phyloP scores from a whole-genome alignment of 768 basidiomycete genomes.

The Rhodotorula toruloides region DNA sequence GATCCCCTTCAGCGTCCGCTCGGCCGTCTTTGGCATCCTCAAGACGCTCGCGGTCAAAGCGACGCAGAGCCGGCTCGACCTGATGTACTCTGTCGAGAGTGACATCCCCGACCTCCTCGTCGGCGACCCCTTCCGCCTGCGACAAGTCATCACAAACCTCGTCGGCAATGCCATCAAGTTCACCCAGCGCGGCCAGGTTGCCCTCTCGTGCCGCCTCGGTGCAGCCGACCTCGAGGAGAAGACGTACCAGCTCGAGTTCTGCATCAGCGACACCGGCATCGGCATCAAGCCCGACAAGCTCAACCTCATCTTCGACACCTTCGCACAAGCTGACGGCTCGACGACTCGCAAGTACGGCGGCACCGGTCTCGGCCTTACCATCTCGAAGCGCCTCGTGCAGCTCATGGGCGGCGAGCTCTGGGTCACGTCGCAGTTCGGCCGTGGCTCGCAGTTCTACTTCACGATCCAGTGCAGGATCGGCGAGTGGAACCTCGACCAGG shows the following conservation, averaged over 20 bases:
- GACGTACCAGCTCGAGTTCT: constrained; percentile 86
- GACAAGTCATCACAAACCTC: constrained; percentile 81
- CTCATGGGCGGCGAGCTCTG: constrained; percentile 99
- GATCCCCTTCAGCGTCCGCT: constrained; percentile 95
- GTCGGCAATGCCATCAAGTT: constrained; percentile 91
- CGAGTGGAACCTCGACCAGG: constrained; percentile 65
- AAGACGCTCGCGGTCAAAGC: constrained; percentile 98
- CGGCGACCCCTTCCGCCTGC: constrained; percentile 84
- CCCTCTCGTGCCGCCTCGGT: constrained; percentile 69
- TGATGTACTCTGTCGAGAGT: constrained; percentile 92
- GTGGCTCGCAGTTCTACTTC: constrained; percentile 94
- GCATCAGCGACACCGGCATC: constrained; percentile 95
- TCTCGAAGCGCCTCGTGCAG: constrained; percentile 86
- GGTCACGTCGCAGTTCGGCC: constrained; percentile 91
- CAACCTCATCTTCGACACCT: constrained; percentile 97
- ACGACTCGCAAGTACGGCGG: constrained; percentile 94
- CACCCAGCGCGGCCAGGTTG: constrained; percentile 77
- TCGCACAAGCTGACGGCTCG: constrained; percentile 97
- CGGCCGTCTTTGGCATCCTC: constrained; percentile 92
- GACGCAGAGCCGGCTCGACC: constrained; percentile 89
- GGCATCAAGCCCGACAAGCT: constrained; percentile 98
- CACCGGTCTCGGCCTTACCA: constrained; percentile 90
- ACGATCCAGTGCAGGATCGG: constrained; percentile 80
- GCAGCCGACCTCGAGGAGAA: constrained; percentile 59
- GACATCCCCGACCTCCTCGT: constrained; percentile 95